These are phyloP conservation scores for Uronychia binucleata DNA, from an alignment of 73 alveolate genomes.

Conservation along the genomic window DNA sequence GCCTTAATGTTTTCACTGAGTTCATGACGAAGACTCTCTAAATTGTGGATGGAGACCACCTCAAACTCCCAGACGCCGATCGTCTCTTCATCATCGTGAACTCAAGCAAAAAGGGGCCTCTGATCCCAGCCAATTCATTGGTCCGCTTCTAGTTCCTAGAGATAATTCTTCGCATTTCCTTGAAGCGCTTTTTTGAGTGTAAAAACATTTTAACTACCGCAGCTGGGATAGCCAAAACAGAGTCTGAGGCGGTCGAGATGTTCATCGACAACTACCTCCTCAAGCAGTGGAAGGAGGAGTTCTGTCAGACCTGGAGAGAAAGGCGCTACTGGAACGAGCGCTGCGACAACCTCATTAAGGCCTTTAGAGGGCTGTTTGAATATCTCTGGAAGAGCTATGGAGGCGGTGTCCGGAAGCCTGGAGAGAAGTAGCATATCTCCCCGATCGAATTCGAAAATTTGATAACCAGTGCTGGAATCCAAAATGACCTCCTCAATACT, in stretches of 20 bases:
- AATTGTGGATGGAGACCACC: slow-evolving; percentile 31
- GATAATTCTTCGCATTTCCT: slow-evolving; percentile 43
- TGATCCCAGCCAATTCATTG: slow-evolving; percentile 65
- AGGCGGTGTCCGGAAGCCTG: slow-evolving; percentile 24
- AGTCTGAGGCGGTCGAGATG: slow-evolving; percentile 21
- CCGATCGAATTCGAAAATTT: slow-evolving; percentile 52
- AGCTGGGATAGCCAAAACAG: slow-evolving; percentile 18
- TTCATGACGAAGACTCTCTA: slow-evolving; percentile 17
- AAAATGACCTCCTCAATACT: slow-evolving; percentile 60
- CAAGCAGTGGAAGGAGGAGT: neutral
- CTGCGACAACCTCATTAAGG: slow-evolving; percentile 69
- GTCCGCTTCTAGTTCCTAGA: slow-evolving; percentile 61
- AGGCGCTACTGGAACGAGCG: slow-evolving; percentile 73
- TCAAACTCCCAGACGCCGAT: slow-evolving; percentile 43
- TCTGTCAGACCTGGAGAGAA: slow-evolving; percentile 59
- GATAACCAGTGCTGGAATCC: slow-evolving; percentile 23
- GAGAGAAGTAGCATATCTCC: neutral
- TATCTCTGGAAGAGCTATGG: slow-evolving; percentile 53
- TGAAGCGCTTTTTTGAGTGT: slow-evolving; percentile 47
- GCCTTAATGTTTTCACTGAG: slow-evolving; percentile 40
- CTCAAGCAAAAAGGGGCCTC: slow-evolving; percentile 45
- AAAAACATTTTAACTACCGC: too few relatives aligned
- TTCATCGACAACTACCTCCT: slow-evolving; percentile 17
- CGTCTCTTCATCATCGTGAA: slow-evolving; percentile 46
- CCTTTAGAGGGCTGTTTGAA: slow-evolving; percentile 65